These are phyloP conservation scores for Coemansia sp. DNA, from an alignment of 192 early-diverging fungal species.

Conservation along the genomic window DNA sequence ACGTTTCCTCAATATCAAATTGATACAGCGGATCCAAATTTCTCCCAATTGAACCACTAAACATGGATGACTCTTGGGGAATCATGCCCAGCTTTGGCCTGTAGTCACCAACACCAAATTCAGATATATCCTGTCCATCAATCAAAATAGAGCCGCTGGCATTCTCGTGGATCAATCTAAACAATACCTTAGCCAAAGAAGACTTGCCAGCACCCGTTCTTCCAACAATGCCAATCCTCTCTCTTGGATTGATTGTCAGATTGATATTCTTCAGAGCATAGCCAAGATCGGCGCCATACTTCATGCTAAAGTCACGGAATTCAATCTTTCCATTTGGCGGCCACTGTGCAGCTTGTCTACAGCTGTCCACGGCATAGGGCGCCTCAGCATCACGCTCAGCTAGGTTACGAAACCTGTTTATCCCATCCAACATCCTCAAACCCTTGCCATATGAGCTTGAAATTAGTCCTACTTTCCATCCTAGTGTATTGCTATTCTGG, in stretches of 20 bases:
- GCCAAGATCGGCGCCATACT: conserved; percentile 14
- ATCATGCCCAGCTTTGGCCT: conserved; percentile 56
- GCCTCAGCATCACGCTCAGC: conserved; percentile 11
- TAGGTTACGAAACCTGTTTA: not conserved
- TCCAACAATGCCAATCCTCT: conserved; percentile 63
- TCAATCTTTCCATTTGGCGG: conserved; percentile 26
- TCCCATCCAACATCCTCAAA: not conserved
- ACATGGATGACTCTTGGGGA: conserved; percentile 68
- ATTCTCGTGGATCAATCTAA: conserved; percentile 66
- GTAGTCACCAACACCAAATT: conserved; percentile 67
- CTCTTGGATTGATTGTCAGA: conserved; percentile 57
- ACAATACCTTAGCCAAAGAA: conserved; percentile 60
- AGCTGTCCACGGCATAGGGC: conserved; percentile 3
- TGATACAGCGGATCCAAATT: conserved; percentile 70
- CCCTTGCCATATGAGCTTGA: not conserved
- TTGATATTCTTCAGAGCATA: conserved; percentile 46
- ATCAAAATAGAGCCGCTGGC: conserved; percentile 63
- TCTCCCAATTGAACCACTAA: conserved; percentile 62
- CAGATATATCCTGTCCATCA: conserved; percentile 77
- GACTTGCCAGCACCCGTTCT: conserved; percentile 69
- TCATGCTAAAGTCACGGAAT: conserved; percentile 30
- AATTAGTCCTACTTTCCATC: too few relatives aligned
- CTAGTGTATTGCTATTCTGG: not conserved
- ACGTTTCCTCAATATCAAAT: conserved; percentile 14
- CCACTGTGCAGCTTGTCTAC: conserved; percentile 13